Percentiles rank a stretch among this genome's conserved stretches.
phyloP scores from a whole-genome alignment of 257 asterid genomes.

The Vinca minor region DNA sequence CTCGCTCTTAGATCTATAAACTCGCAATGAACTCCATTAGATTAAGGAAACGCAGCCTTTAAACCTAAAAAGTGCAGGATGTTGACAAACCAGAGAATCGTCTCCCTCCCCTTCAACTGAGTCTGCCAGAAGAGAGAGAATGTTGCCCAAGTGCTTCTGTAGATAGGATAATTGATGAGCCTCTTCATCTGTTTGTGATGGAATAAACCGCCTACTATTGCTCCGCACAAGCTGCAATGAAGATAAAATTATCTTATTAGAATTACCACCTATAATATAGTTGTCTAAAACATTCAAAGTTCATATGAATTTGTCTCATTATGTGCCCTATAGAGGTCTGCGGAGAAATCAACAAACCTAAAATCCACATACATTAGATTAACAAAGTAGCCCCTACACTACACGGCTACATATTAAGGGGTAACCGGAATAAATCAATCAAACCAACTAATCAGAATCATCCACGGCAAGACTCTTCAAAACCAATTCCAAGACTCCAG shows the following conservation, averaged over 20 bases:
- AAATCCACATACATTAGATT: background rate
- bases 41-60: background rate
- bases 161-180: conserved; percentile 93
- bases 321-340: background rate
- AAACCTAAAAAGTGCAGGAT: background rate
- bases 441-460: background rate
- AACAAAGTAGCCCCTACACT: background rate
- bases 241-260: background rate
- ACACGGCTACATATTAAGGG: background rate
- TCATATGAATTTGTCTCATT: background rate
- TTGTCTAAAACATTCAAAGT: background rate
- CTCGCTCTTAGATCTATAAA: background rate
- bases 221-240: conserved; percentile 80
- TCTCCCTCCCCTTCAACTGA: conserved; percentile 70
- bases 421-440: background rate
- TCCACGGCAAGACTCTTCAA: background rate
- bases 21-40: conserved; percentile 2
- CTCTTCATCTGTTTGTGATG: conserved; percentile 90
- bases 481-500: background rate
- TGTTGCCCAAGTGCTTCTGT: conserved; percentile 80
- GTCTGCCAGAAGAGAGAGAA: conserved; percentile 85
- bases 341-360: background rate
- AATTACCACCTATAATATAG: background rate
- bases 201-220: conserved; percentile 84
- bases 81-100: conserved; percentile 58